Conservation (phyloP, 164 flowering plant genomes). For the Warburgia ugandensis region DNA sequence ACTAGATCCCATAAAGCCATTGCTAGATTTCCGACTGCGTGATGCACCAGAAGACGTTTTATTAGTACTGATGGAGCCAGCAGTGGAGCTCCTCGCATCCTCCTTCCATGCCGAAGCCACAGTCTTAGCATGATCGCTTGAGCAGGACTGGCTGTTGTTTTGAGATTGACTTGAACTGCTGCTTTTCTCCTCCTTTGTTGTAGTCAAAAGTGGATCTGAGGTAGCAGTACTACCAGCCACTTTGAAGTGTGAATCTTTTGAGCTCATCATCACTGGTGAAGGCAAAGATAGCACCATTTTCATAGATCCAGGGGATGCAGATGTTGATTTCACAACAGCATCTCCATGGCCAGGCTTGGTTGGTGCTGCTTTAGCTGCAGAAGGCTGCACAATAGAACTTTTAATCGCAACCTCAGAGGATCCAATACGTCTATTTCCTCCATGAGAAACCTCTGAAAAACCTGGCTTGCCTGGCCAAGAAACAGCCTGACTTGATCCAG, state of each 20-base stretch:
- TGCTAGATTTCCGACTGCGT: conserved; percentile 50
- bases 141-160: conserved; percentile 69
- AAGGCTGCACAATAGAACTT: conserved; percentile 41
- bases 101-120: conserved; percentile 48
- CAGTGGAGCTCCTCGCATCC: conserved; percentile 65
- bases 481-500: conserved; percentile 51
- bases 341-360: conserved; percentile 44
- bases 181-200: conserved; percentile 44
- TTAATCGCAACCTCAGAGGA: conserved; percentile 49
- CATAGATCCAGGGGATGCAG: conserved; percentile 36
- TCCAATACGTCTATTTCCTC: conserved; percentile 42
- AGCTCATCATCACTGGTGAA: conserved; percentile 20
- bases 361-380: conserved; percentile 42
- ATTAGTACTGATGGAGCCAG: conserved; percentile 49
- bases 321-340: conserved; percentile 32
- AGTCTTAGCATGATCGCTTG: conserved; percentile 58
- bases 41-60: conserved; percentile 41
- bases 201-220: conserved; percentile 26
- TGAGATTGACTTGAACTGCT: conserved; percentile 85
- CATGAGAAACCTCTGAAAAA: conserved; percentile 48
- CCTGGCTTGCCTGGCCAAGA: conserved; percentile 55
- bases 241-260: too few species aligned
- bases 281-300: conserved; percentile 36
- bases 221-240: too few species aligned
- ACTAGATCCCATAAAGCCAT: conserved; percentile 40